A percentile compares a stretch with the other conserved stretches of the same genome.
Conservation (phyloP, 2,329 filamentous ascomycete genomes). For the Neophaeococcomyces mojaviensis region DNA sequence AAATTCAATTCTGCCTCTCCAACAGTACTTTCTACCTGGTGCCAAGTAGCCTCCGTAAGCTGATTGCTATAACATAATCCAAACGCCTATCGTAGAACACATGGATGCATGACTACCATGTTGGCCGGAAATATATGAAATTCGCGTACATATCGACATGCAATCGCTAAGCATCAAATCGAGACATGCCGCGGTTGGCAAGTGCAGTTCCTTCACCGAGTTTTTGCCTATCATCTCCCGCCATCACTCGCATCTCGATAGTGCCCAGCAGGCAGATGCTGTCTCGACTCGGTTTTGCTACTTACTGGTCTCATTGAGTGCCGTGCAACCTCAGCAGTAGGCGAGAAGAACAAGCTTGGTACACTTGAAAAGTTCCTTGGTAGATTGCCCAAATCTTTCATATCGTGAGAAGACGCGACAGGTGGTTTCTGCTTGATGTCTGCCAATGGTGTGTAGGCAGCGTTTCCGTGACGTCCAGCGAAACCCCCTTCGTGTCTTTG, state of each 20-base stretch:
- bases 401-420: slow-evolving; percentile 27
- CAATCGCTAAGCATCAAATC: too few relatives aligned
- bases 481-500: slow-evolving; percentile 54
- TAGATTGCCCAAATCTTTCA: slow-evolving; percentile 25
- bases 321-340: slow-evolving; percentile 54
- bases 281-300: slow-evolving; percentile 5
- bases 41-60: too few relatives aligned
- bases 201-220: too few relatives aligned
- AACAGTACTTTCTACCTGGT: too few relatives aligned
- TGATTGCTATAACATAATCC: too few relatives aligned
- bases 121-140: too few relatives aligned
- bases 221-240: background rate
- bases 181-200: too few relatives aligned
- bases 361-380: slow-evolving; percentile 20
- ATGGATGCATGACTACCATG: too few relatives aligned
- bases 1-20: too few relatives aligned
- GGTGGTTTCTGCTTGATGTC: slow-evolving; percentile 32
- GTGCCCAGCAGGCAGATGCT: slow-evolving; percentile 21
- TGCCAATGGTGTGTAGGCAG: slow-evolving; percentile 55
- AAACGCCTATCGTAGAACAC: too few relatives aligned
- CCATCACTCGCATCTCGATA: slow-evolving; percentile 17
- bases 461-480: slow-evolving; percentile 37
- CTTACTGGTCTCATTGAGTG: slow-evolving; percentile 15
- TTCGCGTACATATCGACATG: too few relatives aligned
- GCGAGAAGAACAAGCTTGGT: slow-evolving; percentile 84